Evolutionary conservation across 2,329 filamentous ascomycete species (phyloP).

Genomic region (Sordariomycetes sp.): DNA sequence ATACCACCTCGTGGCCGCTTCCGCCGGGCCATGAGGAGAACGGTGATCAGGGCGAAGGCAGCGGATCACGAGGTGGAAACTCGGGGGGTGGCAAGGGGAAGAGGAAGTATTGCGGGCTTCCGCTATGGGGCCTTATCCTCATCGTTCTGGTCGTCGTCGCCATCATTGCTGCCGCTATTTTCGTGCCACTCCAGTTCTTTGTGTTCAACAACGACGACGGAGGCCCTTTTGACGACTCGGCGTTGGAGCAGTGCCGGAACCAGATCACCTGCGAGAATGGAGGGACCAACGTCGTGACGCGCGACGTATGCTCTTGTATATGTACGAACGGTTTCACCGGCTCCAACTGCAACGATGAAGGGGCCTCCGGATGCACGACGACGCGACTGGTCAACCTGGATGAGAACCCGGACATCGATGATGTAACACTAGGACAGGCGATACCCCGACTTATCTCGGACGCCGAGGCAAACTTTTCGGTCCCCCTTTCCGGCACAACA

Average conservation of each 20-base stretch:
- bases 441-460: slow-evolving; percentile 64
- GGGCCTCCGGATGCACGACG: slow-evolving; percentile 41
- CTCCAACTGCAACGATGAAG: slow-evolving; percentile 35
- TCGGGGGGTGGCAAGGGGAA: slow-evolving; percentile 16
- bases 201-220: slow-evolving; percentile 36
- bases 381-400: slow-evolving; percentile 30
- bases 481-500: slow-evolving; percentile 59
- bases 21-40: slow-evolving; percentile 10
- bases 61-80: slow-evolving; percentile 12
- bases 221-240: slow-evolving; percentile 19
- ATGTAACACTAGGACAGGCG: slow-evolving; percentile 72
- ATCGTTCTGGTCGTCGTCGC: slow-evolving; percentile 54
- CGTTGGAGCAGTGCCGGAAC: slow-evolving; percentile 43
- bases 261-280: slow-evolving; percentile 65
- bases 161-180: slow-evolving; percentile 68
- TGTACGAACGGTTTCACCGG: slow-evolving; percentile 81
- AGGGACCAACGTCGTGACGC: slow-evolving; percentile 61
- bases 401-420: slow-evolving; percentile 29
- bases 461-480: slow-evolving; percentile 58
- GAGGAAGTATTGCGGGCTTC: slow-evolving; percentile 66
- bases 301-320: slow-evolving; percentile 68
- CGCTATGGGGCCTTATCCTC: slow-evolving; percentile 66
- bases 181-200: slow-evolving; percentile 62
- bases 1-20: slow-evolving; percentile 36
- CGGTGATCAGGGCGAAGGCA: slow-evolving; percentile 4